These are phyloP conservation scores for Lonicera japonica DNA, from an alignment of 129 eudicot species.

Conservation along the genomic window DNA sequence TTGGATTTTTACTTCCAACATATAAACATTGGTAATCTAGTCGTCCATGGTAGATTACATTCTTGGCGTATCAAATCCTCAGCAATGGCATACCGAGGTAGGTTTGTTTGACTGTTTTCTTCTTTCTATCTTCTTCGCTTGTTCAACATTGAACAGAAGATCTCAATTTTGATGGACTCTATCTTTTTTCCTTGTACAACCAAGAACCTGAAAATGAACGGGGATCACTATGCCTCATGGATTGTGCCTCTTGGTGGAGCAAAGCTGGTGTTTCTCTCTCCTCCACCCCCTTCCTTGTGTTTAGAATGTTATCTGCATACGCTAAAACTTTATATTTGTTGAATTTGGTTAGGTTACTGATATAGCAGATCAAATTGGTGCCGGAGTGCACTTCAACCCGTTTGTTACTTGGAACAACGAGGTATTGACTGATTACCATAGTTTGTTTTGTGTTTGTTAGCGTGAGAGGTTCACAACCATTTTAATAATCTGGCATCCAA, in stretches of 20 bases:
- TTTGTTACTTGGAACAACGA: constrained; percentile 65
- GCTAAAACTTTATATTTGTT: constrained; percentile 15
- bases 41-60: constrained; percentile 87
- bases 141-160: constrained; percentile 5
- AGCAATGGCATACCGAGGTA: constrained; percentile 82
- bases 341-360: constrained; percentile 44
- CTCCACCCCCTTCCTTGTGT: constrained; percentile 10
- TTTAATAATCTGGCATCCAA: background rate
- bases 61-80: constrained; percentile 85
- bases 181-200: background rate
- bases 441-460: background rate
- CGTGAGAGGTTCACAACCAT: background rate
- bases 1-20: background rate
- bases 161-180: constrained; percentile 8
- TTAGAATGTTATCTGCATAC: background rate
- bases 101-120: background rate
- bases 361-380: constrained; percentile 74
- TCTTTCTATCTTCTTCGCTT: background rate
- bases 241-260: constrained; percentile 78
- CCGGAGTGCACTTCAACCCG: constrained; percentile 92
- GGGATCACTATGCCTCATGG: constrained; percentile 81
- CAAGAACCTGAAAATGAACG: constrained; percentile 75
- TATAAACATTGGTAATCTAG: constrained; percentile 25
- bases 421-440: constrained; percentile 27
- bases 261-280: constrained; percentile 55